phyloP scores from a whole-genome alignment of 768 basidiomycete species.

The Phanerodontia chrysosporium region DNA sequence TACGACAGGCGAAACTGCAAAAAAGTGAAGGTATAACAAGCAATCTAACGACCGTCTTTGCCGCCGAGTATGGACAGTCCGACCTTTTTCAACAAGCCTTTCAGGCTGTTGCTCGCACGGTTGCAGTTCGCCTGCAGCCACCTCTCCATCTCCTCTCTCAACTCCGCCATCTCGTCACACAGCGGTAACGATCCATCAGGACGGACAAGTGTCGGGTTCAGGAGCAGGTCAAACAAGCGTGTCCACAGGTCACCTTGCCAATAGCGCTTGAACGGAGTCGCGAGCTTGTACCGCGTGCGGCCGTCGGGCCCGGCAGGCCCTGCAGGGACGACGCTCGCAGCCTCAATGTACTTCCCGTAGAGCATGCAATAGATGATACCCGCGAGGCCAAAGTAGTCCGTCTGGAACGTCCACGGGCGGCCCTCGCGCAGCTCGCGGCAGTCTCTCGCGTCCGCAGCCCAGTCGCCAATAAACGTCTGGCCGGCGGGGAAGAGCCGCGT shows the following conservation, averaged over 20 bases:
- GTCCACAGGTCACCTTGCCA: slow-evolving; percentile 92
- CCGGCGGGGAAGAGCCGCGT: slow-evolving; percentile 70
- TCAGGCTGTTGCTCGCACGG: slow-evolving; percentile 75
- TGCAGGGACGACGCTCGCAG: slow-evolving; percentile 44
- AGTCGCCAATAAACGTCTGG: slow-evolving; percentile 83
- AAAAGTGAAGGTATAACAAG: too few species aligned
- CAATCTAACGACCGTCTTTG: slow-evolving; percentile 15
- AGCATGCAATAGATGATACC: slow-evolving; percentile 94
- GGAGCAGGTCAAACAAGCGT: slow-evolving; percentile 74
- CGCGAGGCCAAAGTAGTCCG: slow-evolving; percentile 95
- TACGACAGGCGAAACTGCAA: too few species aligned
- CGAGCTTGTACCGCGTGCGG: slow-evolving; percentile 52
- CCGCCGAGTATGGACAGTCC: slow-evolving; percentile 47
- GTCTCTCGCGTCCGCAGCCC: slow-evolving; percentile 86
- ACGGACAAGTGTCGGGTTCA: slow-evolving; percentile 71
- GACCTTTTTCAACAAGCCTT: slow-evolving; percentile 80
- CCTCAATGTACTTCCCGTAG: slow-evolving; percentile 93
- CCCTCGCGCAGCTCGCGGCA: slow-evolving; percentile 87
- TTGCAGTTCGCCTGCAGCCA: slow-evolving; percentile 89
- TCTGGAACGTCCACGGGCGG: slow-evolving; percentile 88
- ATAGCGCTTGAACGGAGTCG: slow-evolving; percentile 84
- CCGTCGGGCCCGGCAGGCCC: slow-evolving; percentile 30
- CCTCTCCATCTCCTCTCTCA: slow-evolving; percentile 79
- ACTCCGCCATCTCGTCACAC: slow-evolving; percentile 53
- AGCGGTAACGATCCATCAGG: slow-evolving; percentile 65